Percentiles rank a stretch among this genome's conserved stretches.
These are phyloP conservation scores for Stevia rebaudiana DNA, from an alignment of 140 eudicot genomes.

Conservation along the genomic window DNA sequence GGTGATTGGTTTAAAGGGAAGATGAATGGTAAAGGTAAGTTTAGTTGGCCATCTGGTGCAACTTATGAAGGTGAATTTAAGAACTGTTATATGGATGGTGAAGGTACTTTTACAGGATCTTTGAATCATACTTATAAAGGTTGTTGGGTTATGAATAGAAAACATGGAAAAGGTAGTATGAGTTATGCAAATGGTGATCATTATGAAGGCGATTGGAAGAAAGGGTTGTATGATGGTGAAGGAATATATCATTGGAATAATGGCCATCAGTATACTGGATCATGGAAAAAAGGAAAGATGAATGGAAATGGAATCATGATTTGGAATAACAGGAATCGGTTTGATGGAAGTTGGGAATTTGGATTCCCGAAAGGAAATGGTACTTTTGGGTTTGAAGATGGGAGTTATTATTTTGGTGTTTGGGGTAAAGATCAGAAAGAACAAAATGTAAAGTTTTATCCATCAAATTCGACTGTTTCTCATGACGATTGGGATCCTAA, in stretches of 20 bases:
- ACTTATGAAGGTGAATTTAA: conserved; percentile 80
- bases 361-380: conserved; percentile 78
- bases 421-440: conserved; percentile 52
- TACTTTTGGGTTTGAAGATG: conserved; percentile 49
- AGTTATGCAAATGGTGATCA: conserved; percentile 59
- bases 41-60: conserved; percentile 92
- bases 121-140: conserved; percentile 54
- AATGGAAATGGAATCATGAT: conserved; percentile 59
- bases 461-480: conserved; percentile 27
- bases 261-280: conserved; percentile 65
- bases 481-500: conserved; percentile 63
- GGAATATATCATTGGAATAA: conserved; percentile 66
- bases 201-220: conserved; percentile 70
- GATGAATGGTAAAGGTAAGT: conserved; percentile 52
- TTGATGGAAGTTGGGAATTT: conserved; percentile 70
- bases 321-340: conserved; percentile 64
- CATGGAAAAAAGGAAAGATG: conserved; percentile 72
- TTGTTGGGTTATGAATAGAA: conserved; percentile 50
- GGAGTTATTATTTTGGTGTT: conserved; percentile 52
- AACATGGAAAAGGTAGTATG: conserved; percentile 55
- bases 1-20: conserved; percentile 77
- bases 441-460: conserved; percentile 46
- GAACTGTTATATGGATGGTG: conserved; percentile 69
- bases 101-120: conserved; percentile 65
- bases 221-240: conserved; percentile 48